Evolutionary conservation across 495 filamentous ascomycete species (phyloP), one percentile per base, ranked within the genome.

Genomic region (Hypoxylon perforatum): DNA sequence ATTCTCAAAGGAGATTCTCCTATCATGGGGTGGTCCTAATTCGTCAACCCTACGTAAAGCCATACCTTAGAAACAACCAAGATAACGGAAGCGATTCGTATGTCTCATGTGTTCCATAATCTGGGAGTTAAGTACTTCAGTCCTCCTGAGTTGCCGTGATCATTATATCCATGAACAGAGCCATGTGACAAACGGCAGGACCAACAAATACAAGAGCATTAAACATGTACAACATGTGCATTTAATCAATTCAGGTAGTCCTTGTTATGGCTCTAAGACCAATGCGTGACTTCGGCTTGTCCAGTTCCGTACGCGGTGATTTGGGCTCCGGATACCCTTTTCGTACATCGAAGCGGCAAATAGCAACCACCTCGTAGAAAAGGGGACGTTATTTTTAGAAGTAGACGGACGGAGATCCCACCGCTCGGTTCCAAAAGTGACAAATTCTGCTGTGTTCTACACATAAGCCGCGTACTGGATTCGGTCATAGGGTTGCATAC

Each of bases 251-350:
- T 36, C n/a, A 54, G 15, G 15, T 36, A 41, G 17, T 42, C 22
- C 15, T 61, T 22, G 38, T 30, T 2, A 55, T 38, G 19, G 47
- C 42, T 51, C 60, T 61, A 69, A 38, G 65, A 63, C 60, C 12
- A 33, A 63, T 69, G 51, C 18, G 55, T 63, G 42, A 63, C 59
- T 63, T 63, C 65, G 65, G 65, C 46, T 64, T 63, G 45, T 44
- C 65, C 35, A 47, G 48, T 47, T 52, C 65, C 65, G 65, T 38
- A 55, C 55, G 36, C 65, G 65, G 65, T 33, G 45, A 51, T 60
- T 69, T 59, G 60, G n/a, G 42, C 60, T 64, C 65, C 65, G 65
- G 17, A 21, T 15, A 12, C 60, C 60, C 44, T 25, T 69, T 63
- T 57, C 9, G 59, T 56, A 47, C 50, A 44, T 8, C 10, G 47